phyloP scores from a whole-genome alignment of 352 stramenopile genomes.

The Pelagophyceae sp. region DNA sequence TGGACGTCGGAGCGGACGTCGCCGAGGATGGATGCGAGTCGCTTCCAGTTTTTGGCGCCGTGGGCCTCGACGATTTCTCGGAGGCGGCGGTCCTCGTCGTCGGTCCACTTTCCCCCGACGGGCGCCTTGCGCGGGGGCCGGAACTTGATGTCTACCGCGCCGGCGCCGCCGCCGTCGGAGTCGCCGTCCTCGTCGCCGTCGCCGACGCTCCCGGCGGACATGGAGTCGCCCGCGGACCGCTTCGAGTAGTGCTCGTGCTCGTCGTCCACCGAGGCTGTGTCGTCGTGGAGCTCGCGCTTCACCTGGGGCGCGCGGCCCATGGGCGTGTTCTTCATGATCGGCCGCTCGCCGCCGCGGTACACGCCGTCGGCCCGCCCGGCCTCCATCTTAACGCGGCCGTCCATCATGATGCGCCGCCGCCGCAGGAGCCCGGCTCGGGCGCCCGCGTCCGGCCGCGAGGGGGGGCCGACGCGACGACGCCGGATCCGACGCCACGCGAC shows the following conservation, averaged over 20 bases:
- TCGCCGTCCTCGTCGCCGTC: neutral
- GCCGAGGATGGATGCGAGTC: conserved; percentile 73
- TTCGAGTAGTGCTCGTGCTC: neutral
- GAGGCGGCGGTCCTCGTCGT: conserved; percentile 77
- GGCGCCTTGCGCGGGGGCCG: neutral
- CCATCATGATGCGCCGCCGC: no score
- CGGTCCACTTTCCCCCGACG: conserved; percentile 53
- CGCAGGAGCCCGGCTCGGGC: no score
- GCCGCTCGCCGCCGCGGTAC: neutral
- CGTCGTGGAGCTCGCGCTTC: conserved; percentile 3
- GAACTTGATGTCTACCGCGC: conserved; percentile 15
- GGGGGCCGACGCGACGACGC: no score
- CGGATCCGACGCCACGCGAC: no score
- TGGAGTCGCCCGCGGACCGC: neutral
- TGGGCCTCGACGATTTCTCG: conserved; percentile 72
- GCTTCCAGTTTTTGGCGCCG: conserved; percentile 86
- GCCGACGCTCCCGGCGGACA: neutral
- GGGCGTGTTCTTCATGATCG: conserved; percentile 10
- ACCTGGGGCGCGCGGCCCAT: conserved; percentile 16
- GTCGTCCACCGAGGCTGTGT: neutral
- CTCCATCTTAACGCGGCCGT: no score
- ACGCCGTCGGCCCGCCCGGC: no score
- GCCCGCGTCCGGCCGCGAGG: no score
- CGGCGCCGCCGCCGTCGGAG: neutral
- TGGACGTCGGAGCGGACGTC: conserved; percentile 51